Evolutionary conservation across 768 basidiomycete genomes (phyloP).

Genomic region (Macrolepiota fuliginosa): DNA sequence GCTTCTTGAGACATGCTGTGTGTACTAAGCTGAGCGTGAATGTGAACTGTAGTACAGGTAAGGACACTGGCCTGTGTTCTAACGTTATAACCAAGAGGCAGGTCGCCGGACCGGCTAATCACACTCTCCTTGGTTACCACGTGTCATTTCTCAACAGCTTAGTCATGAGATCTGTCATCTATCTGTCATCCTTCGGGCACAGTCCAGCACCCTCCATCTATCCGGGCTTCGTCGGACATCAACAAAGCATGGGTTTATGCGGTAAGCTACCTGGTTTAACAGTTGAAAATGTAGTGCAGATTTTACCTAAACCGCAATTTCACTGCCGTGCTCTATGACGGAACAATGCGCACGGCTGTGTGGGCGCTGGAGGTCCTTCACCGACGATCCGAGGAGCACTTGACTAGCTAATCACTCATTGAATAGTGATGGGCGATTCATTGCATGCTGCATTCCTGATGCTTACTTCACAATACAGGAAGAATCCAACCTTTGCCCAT

Average conservation of each 20-base stretch:
- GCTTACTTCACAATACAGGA: neutral
- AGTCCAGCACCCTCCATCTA: no score
- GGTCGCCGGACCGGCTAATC: neutral
- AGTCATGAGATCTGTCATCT: no score
- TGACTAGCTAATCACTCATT: neutral
- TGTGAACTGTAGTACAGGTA: neutral
- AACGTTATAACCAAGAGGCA: neutral
- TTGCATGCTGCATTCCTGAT: neutral
- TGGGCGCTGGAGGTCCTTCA: neutral
- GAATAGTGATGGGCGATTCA: neutral
- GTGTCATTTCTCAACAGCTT: neutral
- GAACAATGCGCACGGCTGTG: neutral
- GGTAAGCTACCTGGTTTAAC: no score
- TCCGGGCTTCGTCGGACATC: no score
- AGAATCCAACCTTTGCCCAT: neutral
- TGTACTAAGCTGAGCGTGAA: neutral
- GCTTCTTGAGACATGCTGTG: neutral
- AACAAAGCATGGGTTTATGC: no score
- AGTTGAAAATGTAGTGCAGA: no score
- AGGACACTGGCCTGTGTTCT: neutral
- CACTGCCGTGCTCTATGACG: neutral
- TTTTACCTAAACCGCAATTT: neutral
- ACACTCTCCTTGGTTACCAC: neutral
- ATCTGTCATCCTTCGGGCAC: no score
- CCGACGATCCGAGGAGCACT: neutral